These are phyloP conservation scores for Amanita jacksonii DNA, from an alignment of 768 basidiomycete species.

Conservation along the genomic window DNA sequence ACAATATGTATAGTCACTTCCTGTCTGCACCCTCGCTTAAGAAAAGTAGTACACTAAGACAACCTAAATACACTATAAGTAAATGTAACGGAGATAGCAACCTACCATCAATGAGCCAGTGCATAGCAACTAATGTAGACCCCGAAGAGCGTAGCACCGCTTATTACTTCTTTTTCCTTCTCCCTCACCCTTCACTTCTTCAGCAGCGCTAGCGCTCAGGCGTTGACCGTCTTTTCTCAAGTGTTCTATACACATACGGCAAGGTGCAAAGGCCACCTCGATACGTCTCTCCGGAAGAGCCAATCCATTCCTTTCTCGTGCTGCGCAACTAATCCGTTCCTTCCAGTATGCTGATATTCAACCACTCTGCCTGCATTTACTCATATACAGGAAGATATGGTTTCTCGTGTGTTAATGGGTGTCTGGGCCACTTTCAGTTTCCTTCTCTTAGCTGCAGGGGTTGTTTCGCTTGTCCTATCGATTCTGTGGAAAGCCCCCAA, in stretches of 20 bases:
- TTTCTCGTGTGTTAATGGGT: slow-evolving; percentile 59
- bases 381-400: slow-evolving; percentile 35
- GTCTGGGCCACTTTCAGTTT: slow-evolving; percentile 68
- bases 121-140: no score
- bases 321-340: not conserved
- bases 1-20: no score
- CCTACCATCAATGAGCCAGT: no score
- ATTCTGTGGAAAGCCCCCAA: slow-evolving; percentile 62
- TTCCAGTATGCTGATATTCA: not conserved
- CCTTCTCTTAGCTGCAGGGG: slow-evolving; percentile 61
- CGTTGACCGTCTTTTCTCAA: slow-evolving; percentile 61
- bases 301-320: slow-evolving; percentile 10
- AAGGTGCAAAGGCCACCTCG: slow-evolving; percentile 34
- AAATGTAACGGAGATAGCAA: no score
- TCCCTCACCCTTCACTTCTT: slow-evolving; percentile 23
- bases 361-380: not conserved
- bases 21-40: no score
- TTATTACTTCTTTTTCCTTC: slow-evolving; percentile 19
- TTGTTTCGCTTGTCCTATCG: slow-evolving; percentile 54
- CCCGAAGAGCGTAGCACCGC: no score
- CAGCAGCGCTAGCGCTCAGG: slow-evolving; percentile 41
- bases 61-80: no score
- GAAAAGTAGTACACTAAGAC: no score
- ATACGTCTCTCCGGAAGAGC: slow-evolving; percentile 45
- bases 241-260: slow-evolving; percentile 24